phyloP scores from a whole-genome alignment of 768 basidiomycete species.

The Plicaturopsis crispa region DNA sequence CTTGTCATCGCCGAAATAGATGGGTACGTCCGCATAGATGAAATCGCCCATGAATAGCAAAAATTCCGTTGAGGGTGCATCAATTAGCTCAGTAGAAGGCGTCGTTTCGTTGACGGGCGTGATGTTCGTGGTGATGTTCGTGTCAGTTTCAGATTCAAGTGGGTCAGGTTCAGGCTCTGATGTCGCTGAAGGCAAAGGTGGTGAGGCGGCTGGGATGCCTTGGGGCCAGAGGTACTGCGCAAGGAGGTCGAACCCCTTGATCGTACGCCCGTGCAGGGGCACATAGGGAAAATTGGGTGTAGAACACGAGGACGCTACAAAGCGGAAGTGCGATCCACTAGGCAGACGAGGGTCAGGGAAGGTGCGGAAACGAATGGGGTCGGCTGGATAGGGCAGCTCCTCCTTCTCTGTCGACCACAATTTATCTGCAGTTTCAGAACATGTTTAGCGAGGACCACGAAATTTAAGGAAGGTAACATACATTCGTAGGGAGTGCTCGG shows the following conservation, averaged over 20 bases:
- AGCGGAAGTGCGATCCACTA: conserved; percentile 52
- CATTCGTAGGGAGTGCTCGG: conserved; percentile 68
- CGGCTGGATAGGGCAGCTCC: conserved; percentile 38
- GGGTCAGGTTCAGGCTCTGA: too few species aligned
- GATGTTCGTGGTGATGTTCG: neutral
- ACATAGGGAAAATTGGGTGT: conserved; percentile 70
- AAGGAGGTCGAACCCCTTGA: conserved; percentile 60
- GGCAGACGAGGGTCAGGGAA: conserved; percentile 64
- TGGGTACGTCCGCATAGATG: conserved; percentile 68
- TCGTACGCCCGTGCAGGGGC: conserved; percentile 41
- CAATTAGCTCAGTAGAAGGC: neutral
- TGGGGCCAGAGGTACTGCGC: conserved; percentile 41
- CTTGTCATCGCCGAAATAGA: conserved; percentile 48
- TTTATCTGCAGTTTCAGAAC: conserved; percentile 33
- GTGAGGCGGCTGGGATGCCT: conserved; percentile 4
- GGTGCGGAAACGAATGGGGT: conserved; percentile 57
- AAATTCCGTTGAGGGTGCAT: conserved; percentile 38
- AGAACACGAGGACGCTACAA: conserved; percentile 60
- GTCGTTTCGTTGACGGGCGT: conserved; percentile 1
- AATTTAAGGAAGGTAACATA: conserved; percentile 21
- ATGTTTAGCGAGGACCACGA: conserved; percentile 5
- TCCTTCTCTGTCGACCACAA: conserved; percentile 32
- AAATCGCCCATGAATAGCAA: conserved; percentile 69
- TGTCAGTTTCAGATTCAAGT: too few species aligned
- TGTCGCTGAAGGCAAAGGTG: neutral